Evolutionary conservation across 2,329 filamentous ascomycete genomes (phyloP).

Genomic region (Aspergillus bombycis): DNA sequence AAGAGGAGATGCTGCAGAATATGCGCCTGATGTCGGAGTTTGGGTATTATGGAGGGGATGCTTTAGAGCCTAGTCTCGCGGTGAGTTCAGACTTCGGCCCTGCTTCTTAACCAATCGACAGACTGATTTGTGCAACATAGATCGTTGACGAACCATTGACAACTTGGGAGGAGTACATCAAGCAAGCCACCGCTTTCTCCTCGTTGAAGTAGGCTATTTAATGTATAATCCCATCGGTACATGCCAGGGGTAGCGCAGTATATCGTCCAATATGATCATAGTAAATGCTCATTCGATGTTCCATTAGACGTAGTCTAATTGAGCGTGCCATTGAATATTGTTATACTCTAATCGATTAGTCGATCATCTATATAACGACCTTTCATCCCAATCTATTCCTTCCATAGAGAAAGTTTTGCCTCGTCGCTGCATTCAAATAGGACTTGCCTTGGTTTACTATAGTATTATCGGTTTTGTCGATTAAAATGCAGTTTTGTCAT

Average conservation of each 20-base stretch:
- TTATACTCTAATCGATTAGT: no score
- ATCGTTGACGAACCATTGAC: neutral
- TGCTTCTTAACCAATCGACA: neutral
- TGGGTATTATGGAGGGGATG: neutral
- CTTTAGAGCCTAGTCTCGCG: neutral
- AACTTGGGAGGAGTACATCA: neutral
- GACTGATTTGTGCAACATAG: neutral
- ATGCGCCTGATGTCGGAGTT: neutral
- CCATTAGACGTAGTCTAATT: neutral
- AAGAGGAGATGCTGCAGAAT: neutral
- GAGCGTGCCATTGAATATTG: no score
- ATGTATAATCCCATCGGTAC: neutral
- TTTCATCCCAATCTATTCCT: no score
- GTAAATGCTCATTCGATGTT: neutral
- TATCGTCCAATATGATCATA: neutral
- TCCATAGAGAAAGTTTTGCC: no score
- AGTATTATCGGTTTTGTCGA: no score
- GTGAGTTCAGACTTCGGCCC: neutral
- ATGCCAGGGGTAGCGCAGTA: neutral
- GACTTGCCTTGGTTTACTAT: no score
- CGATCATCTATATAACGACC: no score
- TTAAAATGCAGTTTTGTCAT: no score
- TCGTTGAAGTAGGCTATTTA: neutral
- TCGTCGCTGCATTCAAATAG: no score
- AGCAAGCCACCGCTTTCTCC: neutral